These are phyloP conservation scores for Mycogone perniciosa DNA, from an alignment of 2,329 filamentous ascomycete genomes.

Conservation along the genomic window DNA sequence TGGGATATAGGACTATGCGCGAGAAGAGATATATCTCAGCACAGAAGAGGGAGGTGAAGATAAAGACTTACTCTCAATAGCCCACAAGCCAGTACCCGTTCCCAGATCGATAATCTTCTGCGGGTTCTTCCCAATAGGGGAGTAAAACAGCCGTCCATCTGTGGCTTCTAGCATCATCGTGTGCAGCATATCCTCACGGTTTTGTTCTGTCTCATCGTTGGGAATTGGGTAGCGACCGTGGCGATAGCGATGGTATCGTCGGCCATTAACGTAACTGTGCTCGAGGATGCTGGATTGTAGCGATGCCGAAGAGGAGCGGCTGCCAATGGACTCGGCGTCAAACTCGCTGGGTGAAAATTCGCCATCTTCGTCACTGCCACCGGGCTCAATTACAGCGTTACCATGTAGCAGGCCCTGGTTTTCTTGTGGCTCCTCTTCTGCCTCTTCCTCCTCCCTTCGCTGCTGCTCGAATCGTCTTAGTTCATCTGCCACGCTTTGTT, in stretches of 20 bases:
- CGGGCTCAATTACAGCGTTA: slow-evolving; percentile 24
- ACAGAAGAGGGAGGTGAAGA: background rate
- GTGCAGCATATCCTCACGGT: slow-evolving; percentile 41
- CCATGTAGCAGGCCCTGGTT: slow-evolving; percentile 24
- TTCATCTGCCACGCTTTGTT: too few species aligned
- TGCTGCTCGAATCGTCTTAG: too few species aligned
- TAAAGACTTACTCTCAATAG: slow-evolving; percentile 29
- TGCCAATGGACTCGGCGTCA: slow-evolving; percentile 6
- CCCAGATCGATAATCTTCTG: slow-evolving; percentile 42
- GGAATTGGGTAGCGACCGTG: slow-evolving; percentile 39
- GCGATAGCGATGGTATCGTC: slow-evolving; percentile 38
- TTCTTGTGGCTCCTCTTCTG: background rate
- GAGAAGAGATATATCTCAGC: background rate
- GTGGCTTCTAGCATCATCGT: slow-evolving; percentile 38
- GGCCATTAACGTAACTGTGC: slow-evolving; percentile 17
- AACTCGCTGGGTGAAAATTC: slow-evolving; percentile 27
- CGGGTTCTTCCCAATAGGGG: slow-evolving; percentile 34
- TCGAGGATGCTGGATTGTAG: slow-evolving; percentile 8
- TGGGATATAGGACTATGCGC: background rate
- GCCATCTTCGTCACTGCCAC: slow-evolving; percentile 28
- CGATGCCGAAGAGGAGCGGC: slow-evolving; percentile 5
- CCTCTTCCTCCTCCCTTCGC: background rate
- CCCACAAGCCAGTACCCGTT: slow-evolving; percentile 44
- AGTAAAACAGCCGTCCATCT: slow-evolving; percentile 33
- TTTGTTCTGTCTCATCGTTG: slow-evolving; percentile 41